phyloP scores from a whole-genome alignment of 257 asterid genomes.

The Vinca minor region DNA sequence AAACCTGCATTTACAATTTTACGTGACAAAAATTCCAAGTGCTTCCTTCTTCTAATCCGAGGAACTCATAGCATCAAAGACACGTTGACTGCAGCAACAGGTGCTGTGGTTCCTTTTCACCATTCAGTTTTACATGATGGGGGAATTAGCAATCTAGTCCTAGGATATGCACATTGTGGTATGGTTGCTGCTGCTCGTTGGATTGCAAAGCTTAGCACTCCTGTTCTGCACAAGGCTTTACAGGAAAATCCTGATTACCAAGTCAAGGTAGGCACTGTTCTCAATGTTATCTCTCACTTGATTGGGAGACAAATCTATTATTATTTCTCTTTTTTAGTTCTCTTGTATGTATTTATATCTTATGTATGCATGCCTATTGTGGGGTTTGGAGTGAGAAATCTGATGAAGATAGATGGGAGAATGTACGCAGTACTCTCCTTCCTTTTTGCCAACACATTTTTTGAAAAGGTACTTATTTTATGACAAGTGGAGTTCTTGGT shows the following conservation, averaged over 20 bases:
- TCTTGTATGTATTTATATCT: neutral
- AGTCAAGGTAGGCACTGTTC: constrained; percentile 41
- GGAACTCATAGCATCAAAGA: constrained; percentile 88
- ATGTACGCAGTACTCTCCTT: neutral
- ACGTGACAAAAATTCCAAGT: constrained; percentile 53
- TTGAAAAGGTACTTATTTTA: neutral
- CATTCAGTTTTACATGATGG: constrained; percentile 76
- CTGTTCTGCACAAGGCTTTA: constrained; percentile 57
- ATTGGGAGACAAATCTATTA: neutral
- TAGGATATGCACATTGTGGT: constrained; percentile 87
- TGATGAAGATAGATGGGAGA: neutral
- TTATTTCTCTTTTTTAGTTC: neutral
- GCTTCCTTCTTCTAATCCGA: constrained; percentile 76
- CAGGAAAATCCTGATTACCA: constrained; percentile 59
- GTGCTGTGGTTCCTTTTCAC: constrained; percentile 89
- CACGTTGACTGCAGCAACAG: constrained; percentile 76
- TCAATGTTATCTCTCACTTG: neutral
- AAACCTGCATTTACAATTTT: constrained; percentile 76
- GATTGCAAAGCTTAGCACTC: constrained; percentile 74
- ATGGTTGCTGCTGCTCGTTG: constrained; percentile 96
- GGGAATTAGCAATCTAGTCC: constrained; percentile 59
- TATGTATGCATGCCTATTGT: neutral
- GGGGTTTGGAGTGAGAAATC: neutral
- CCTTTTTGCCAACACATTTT: neutral
- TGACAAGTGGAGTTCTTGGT: neutral